phyloP scores from a whole-genome alignment of 148 eudicot species.

The Diospyros kaki region DNA sequence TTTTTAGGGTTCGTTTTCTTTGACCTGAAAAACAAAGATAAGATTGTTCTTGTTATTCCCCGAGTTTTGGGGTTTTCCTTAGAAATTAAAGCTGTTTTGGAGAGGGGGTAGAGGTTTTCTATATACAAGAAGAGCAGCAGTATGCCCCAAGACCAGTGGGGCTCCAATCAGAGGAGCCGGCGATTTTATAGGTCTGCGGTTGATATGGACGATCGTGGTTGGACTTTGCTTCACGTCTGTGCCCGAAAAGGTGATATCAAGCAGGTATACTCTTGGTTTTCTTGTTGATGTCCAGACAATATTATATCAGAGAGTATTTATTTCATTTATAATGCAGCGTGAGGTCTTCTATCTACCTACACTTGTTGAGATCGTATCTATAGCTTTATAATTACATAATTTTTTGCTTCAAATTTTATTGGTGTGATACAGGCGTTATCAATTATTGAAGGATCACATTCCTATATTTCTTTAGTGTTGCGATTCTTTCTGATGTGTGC shows the following conservation, averaged over 20 bases:
- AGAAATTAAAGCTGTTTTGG: background rate
- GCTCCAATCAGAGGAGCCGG: conserved; percentile 1
- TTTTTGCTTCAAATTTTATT: too few species aligned
- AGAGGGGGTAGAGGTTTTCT: background rate
- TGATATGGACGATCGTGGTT: conserved; percentile 25
- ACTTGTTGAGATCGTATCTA: too few species aligned
- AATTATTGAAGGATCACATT: too few species aligned
- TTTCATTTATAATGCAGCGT: too few species aligned
- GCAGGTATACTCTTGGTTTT: conserved; percentile 7
- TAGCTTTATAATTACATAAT: too few species aligned
- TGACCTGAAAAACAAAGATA: background rate
- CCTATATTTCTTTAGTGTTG: too few species aligned
- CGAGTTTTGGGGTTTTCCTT: background rate
- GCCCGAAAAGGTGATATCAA: conserved; percentile 25
- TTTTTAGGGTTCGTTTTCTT: conserved; percentile 1
- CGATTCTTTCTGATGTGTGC: too few species aligned
- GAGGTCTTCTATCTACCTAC: too few species aligned
- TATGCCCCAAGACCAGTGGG: conserved; percentile 10
- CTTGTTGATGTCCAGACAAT: background rate
- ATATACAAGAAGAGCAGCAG: background rate
- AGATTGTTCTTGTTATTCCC: background rate
- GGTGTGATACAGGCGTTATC: too few species aligned
- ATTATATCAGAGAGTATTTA: too few species aligned
- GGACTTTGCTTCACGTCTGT: conserved; percentile 23
- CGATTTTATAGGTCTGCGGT: conserved; percentile 1